These are phyloP conservation scores for Entamoeba nuttalli DNA, from an alignment of 208 protist genomes.

Conservation along the genomic window DNA sequence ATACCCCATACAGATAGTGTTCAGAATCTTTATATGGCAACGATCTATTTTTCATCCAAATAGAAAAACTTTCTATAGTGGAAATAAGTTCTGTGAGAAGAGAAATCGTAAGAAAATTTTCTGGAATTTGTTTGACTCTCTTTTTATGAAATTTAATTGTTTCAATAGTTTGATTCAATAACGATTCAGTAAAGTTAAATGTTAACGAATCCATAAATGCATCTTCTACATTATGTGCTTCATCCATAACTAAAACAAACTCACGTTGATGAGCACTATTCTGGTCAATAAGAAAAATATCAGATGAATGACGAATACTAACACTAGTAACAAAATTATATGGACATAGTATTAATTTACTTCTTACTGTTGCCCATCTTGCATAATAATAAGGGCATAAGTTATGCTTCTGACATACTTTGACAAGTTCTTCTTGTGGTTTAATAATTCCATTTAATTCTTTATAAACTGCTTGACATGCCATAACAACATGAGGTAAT, in stretches of 20 bases:
- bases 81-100: no score
- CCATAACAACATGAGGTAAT: neutral
- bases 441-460: neutral
- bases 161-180: neutral
- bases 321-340: constrained; percentile 17
- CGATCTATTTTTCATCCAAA: no score
- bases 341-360: constrained; percentile 9
- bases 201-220: neutral
- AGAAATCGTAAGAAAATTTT: no score
- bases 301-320: neutral
- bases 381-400: constrained; percentile 20
- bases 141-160: neutral
- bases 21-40: no score
- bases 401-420: neutral
- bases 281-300: neutral
- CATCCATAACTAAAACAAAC: constrained; percentile 15
- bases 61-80: no score
- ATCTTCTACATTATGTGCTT: constrained; percentile 23
- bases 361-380: neutral
- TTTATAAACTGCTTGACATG: neutral
- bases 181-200: neutral
- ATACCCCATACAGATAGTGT: no score
- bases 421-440: neutral
- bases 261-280: neutral
- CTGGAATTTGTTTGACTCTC: no score